These are phyloP conservation scores for Sporothrix globosa DNA, from an alignment of 2,329 filamentous ascomycete species.

Conservation along the genomic window DNA sequence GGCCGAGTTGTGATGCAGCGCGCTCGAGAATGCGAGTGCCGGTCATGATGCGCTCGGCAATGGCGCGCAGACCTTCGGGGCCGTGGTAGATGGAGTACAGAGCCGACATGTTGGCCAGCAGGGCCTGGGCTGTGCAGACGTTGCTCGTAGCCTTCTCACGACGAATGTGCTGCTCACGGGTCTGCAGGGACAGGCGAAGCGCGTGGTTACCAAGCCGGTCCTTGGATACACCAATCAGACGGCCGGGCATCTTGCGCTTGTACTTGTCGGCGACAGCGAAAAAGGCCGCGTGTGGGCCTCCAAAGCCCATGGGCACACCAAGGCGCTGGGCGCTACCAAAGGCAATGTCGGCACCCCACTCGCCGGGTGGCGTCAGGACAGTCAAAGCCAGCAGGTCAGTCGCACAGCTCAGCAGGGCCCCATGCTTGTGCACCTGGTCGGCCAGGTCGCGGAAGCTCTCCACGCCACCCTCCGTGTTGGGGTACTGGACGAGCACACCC, in stretches of 20 bases:
- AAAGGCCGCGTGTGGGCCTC: slow-evolving; percentile 95
- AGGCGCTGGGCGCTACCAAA: slow-evolving; percentile 92
- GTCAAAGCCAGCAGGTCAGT: slow-evolving; percentile 90
- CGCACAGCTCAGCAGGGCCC: slow-evolving; percentile 80
- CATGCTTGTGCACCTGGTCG: slow-evolving; percentile 74
- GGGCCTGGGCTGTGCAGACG: slow-evolving; percentile 91
- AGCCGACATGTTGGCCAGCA: slow-evolving; percentile 93
- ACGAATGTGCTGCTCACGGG: slow-evolving; percentile 92
- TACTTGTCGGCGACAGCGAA: slow-evolving; percentile 89
- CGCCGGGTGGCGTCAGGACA: slow-evolving; percentile 82
- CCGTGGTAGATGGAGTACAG: slow-evolving; percentile 96
- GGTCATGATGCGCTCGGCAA: slow-evolving; percentile 76
- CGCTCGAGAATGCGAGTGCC: slow-evolving; percentile 71
- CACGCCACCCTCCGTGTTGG: slow-evolving; percentile 82
- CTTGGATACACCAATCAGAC: slow-evolving; percentile 88
- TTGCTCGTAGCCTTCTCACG: slow-evolving; percentile 97
- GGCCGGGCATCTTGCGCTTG: slow-evolving; percentile 92
- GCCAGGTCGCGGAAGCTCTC: slow-evolving; percentile 74
- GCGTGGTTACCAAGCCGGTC: slow-evolving; percentile 82
- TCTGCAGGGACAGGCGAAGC: slow-evolving; percentile 83
- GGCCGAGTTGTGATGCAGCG: slow-evolving; percentile 65
- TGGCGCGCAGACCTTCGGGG: slow-evolving; percentile 77
- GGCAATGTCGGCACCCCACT: slow-evolving; percentile 93
- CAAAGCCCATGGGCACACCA: slow-evolving; percentile 88
- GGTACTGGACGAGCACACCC: slow-evolving; percentile 93